Base-by-base conservation (phyloP, 2,329 filamentous ascomycete genomes). In the Diaporthe velutina region DNA sequence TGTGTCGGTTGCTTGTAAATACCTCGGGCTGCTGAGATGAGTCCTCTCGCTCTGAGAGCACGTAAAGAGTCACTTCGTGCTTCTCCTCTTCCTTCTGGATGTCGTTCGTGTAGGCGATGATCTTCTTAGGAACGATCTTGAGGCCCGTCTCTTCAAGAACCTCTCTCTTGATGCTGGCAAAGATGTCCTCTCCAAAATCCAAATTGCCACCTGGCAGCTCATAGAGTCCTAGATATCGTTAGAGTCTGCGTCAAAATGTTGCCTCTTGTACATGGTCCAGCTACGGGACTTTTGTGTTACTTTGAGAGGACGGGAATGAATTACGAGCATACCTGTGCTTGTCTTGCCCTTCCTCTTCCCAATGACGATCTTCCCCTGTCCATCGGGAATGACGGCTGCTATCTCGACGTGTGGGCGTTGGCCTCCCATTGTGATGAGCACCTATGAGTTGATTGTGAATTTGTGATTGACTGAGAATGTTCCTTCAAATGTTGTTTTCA, bases 11-110 rank as follows among this genome's bases (percentile, higher is more conserved):
- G 82, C 70, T 28, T 83, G 8, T 78, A 82, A 86, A 79, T 74
- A 93, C 92, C 85, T 87, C 73, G 0, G 93, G 89, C 77, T 89
- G 81, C 35, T 86, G 86, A 0, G 79, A 77, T n/a, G 86, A 83
- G 38, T 90, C 86, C 0, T 83, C 80, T 77, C 90, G 83, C 58
- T 82, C 83, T 50, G 89, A 91, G 0, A 85, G 84, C 76, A 95
- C 89, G 77, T 94, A 95, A 2, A 95, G 82, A 0, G 94, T 96
- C 70, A 95, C 86, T 79, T 96, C 96, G 80, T 96, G 94, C 82
- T 92, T 94, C 0, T 83, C 82, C 28, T 88, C 87, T 0, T 79
- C 79, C 2, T 83, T 79, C 80, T 95, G 93, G 1, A 93, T 80
- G 77, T 92, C 91, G 79, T 95, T 95, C 8, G 92, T 95, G 0